A percentile compares a stretch with the other conserved stretches of the same genome.
Conservation (phyloP, 2,329 filamentous ascomycete genomes). For the Pyrenochaeta sp. region DNA sequence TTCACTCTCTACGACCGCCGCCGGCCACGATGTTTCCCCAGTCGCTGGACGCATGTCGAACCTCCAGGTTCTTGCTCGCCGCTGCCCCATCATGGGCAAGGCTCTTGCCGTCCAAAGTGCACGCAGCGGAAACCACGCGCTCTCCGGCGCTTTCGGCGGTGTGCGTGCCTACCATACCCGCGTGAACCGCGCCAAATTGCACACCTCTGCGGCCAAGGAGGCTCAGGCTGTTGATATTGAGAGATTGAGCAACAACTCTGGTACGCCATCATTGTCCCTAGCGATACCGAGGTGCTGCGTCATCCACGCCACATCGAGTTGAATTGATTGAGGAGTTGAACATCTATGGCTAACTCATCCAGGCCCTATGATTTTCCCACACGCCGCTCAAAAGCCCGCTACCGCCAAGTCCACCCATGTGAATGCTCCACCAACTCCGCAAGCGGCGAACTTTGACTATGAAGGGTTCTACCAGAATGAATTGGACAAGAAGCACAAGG, state of each 20-base stretch:
- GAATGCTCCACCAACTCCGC: slow-evolving; percentile 57
- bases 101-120: slow-evolving; percentile 83
- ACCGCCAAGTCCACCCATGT: slow-evolving; percentile 32
- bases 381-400: slow-evolving; percentile 33
- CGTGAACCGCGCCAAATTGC: slow-evolving; percentile 74
- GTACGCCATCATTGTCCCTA: slow-evolving; percentile 43
- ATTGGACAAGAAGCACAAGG: slow-evolving; percentile 98
- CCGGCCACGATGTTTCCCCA: slow-evolving; percentile 70
- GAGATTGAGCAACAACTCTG: slow-evolving; percentile 45
- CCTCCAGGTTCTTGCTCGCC: slow-evolving; percentile 89
- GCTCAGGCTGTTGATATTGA: slow-evolving; percentile 76
- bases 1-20: slow-evolving; percentile 79
- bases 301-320: slow-evolving; percentile 9
- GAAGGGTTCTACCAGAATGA: slow-evolving; percentile 86
- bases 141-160: slow-evolving; percentile 59
- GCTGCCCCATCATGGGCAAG: slow-evolving; percentile 99
- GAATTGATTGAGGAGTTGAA: slow-evolving; percentile 4
- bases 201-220: slow-evolving; percentile 79
- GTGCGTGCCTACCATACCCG: slow-evolving; percentile 57
- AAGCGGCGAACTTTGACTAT: slow-evolving; percentile 79
- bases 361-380: slow-evolving; percentile 41
- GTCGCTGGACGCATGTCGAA: slow-evolving; percentile 96
- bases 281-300: slow-evolving; percentile 1
- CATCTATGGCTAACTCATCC: slow-evolving; percentile 15
- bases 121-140: slow-evolving; percentile 55